Base-by-base conservation (phyloP, 2,329 filamentous ascomycete genomes). In the Phaeomoniella chlamydospora region DNA sequence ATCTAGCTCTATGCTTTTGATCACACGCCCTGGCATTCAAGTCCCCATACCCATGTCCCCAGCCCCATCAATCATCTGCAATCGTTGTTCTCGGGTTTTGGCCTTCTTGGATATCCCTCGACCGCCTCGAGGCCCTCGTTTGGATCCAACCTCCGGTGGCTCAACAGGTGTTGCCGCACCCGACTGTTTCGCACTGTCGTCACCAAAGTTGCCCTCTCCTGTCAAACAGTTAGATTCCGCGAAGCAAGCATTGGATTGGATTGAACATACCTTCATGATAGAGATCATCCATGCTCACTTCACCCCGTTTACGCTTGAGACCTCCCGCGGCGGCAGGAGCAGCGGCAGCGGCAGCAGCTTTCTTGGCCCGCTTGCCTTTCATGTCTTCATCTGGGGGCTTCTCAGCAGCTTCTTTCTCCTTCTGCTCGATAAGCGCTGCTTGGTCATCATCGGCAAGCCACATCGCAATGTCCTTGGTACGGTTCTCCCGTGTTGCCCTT, bases 401-500 rank as follows among this genome's bases (percentile, higher is more conserved):
- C 41, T 74, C 74, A 11, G 83, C 67, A 4, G 92, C 64, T 57
- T 94, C 86, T 45, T 83, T 85, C 61, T 94, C 90, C 48, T 87
- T 86, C 44, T 80, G 77, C 61, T 94, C 88, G 52, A 98, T 88
- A 57, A 90, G 72, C 50, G 90, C 88, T 1, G 86, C 90, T 55
- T 96, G 85, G 39, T 96, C 88, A 46, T 96, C 90, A 53, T 98
- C 90, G 13, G 88, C 88, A 43, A 98, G 77, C 90, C 90, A 96
- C 80, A 96, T 81, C 32, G 90, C 90, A 59, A 96, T 96, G 52
- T 98, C 90, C 61, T 93, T 92, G 54, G 92, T 94, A 43, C 87
- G 77, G 60, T 92, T 94, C 64, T 94, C 88, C 4, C 80, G 71
- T 41, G 78, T 78, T 44, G 79, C 74, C 36, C 90, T 79, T 35